phyloP scores from a whole-genome alignment of 371 early-diverging fungal species.

The Mucor irregularis region DNA sequence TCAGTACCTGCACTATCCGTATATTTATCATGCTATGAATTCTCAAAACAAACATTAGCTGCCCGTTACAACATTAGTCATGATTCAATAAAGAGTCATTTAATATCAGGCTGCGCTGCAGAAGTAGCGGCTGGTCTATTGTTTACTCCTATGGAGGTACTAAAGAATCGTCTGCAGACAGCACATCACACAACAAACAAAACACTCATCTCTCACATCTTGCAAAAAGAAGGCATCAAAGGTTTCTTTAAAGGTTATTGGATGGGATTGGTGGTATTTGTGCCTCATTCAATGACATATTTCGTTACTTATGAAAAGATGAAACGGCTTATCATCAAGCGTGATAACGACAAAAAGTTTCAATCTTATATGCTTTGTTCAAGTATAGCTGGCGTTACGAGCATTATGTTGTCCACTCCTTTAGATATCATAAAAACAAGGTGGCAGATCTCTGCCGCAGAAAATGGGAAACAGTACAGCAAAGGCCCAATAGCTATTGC shows the following conservation, averaged over 20 bases:
- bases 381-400: slow-evolving; percentile 59
- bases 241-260: slow-evolving; percentile 77
- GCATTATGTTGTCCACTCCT: slow-evolving; percentile 62
- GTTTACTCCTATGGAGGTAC: slow-evolving; percentile 83
- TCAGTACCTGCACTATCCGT: slow-evolving; percentile 75
- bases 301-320: slow-evolving; percentile 76
- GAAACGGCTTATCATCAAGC: slow-evolving; percentile 45
- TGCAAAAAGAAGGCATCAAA: slow-evolving; percentile 50
- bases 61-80: neutral
- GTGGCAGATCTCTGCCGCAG: slow-evolving; percentile 65
- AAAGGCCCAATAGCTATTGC: slow-evolving; percentile 42
- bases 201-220: slow-evolving; percentile 28
- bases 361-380: slow-evolving; percentile 61
- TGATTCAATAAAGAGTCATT: slow-evolving; percentile 40
- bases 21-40: slow-evolving; percentile 75
- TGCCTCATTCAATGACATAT: slow-evolving; percentile 65
- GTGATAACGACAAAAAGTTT: slow-evolving; percentile 19
- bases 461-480: slow-evolving; percentile 35
- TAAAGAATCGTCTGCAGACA: slow-evolving; percentile 69
- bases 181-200: slow-evolving; percentile 19
- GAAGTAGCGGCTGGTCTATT: slow-evolving; percentile 55
- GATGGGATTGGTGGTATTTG: slow-evolving; percentile 64
- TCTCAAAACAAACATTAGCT: slow-evolving; percentile 49
- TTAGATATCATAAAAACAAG: slow-evolving; percentile 85
- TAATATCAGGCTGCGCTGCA: slow-evolving; percentile 55